phyloP scores from a whole-genome alignment of 2,329 filamentous ascomycete genomes.

The Diaporthe nobilis region DNA sequence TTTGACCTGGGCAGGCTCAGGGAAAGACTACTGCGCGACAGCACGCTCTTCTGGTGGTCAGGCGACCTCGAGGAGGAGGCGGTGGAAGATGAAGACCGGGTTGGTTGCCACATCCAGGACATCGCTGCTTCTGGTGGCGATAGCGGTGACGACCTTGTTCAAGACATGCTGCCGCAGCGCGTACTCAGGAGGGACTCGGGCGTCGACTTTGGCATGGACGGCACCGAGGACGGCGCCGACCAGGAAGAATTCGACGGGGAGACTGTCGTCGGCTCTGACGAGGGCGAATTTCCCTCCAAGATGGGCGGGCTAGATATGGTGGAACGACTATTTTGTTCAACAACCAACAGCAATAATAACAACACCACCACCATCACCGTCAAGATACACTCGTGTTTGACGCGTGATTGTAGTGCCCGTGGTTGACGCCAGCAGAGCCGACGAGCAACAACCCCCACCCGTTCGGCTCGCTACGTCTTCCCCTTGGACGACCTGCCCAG shows the following conservation, averaged over 20 bases:
- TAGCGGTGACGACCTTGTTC: background rate
- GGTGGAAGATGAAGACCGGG: background rate
- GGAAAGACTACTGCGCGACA: conserved; percentile 13
- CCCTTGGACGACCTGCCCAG: too few relatives aligned
- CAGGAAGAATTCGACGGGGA: background rate
- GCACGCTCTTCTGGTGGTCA: conserved; percentile 34
- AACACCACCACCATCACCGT: background rate
- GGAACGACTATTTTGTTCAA: background rate
- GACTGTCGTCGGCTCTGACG: background rate
- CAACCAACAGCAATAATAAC: background rate
- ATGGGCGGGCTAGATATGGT: background rate
- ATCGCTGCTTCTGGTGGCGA: too few relatives aligned
- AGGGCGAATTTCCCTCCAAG: background rate
- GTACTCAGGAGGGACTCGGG: background rate
- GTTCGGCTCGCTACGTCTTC: background rate
- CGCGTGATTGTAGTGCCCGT: too few relatives aligned
- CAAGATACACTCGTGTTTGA: background rate
- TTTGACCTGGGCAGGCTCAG: conserved; percentile 31
- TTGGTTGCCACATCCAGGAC: background rate
- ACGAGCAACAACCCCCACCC: background rate
- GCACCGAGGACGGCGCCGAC: conserved; percentile 1
- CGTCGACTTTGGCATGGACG: conserved; percentile 17
- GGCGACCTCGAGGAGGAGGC: background rate
- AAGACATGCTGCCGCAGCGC: background rate
- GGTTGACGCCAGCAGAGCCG: background rate